phyloP scores from a whole-genome alignment of 1,284 basidiomycete genomes.

The Leccinum fuscescens region DNA sequence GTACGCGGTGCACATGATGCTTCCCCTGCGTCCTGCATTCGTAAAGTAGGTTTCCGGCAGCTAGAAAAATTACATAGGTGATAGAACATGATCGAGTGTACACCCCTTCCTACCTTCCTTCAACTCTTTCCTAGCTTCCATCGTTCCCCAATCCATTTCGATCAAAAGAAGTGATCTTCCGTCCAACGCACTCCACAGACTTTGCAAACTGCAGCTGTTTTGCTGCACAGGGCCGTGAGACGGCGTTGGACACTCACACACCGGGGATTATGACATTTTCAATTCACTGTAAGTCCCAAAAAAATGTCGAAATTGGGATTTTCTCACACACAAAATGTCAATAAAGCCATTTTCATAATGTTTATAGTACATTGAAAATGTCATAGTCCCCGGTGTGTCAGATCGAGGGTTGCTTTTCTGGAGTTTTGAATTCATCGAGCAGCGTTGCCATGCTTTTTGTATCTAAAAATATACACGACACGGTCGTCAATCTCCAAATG shows the following conservation, averaged over 20 bases:
- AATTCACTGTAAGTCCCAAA: no score
- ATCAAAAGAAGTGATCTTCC: slow-evolving; percentile 52
- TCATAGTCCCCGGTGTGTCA: not conserved
- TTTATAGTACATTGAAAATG: no score
- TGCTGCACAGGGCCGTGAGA: slow-evolving; percentile 10
- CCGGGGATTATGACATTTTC: no score
- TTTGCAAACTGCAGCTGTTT: slow-evolving; percentile 48
- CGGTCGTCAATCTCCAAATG: not conserved
- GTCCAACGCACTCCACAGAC: slow-evolving; percentile 83
- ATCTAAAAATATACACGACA: slow-evolving; percentile 45
- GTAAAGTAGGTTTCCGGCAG: not conserved
- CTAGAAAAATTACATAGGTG: not conserved
- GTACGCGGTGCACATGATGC: not conserved
- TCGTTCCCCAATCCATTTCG: slow-evolving; percentile 46
- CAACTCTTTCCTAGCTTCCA: slow-evolving; percentile 39
- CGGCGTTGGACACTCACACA: slow-evolving; percentile 5
- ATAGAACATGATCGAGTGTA: not conserved
- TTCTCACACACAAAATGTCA: no score
- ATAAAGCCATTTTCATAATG: no score
- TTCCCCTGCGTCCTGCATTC: no score
- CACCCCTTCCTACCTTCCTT: not conserved
- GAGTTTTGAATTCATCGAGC: slow-evolving; percentile 68
- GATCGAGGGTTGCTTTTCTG: slow-evolving; percentile 39
- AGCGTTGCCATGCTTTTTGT: slow-evolving; percentile 86
- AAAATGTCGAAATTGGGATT: no score